A percentile compares a stretch with the other conserved stretches of the same genome.
These are phyloP conservation scores for Lachnum nothofagi DNA, from an alignment of 2,329 filamentous ascomycete species.

Conservation along the genomic window DNA sequence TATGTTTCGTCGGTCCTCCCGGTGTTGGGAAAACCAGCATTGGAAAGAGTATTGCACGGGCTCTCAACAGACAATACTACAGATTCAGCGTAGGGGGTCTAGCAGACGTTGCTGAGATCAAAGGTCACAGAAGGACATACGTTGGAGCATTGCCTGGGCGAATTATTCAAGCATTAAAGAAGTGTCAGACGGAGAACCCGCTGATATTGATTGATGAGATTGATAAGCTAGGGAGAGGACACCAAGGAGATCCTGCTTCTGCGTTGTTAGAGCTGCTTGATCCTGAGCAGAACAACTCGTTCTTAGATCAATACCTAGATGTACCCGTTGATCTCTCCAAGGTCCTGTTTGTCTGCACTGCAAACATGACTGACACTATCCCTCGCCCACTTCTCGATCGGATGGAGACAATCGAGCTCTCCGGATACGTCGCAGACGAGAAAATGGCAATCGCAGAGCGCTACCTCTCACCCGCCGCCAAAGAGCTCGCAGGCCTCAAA, in stretches of 20 bases:
- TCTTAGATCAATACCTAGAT: constrained; percentile 98
- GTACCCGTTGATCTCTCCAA: constrained; percentile 96
- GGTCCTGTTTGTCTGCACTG: constrained; percentile 96
- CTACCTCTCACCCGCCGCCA: constrained; percentile 90
- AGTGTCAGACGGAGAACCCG: constrained; percentile 97
- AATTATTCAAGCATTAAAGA: constrained; percentile 97
- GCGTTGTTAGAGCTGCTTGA: constrained; percentile 90
- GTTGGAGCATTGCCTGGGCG: constrained; percentile 92
- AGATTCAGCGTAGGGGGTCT: constrained; percentile 95
- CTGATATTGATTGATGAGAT: constrained; percentile 95
- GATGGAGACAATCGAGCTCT: constrained; percentile 96
- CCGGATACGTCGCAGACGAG: constrained; percentile 94
- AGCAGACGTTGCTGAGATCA: constrained; percentile 97
- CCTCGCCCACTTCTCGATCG: constrained; percentile 87
- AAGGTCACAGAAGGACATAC: constrained; percentile 92
- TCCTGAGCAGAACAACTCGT: constrained; percentile 94
- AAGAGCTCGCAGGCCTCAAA: constrained; percentile 85
- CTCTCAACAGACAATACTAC: constrained; percentile 94
- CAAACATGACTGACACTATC: constrained; percentile 98
- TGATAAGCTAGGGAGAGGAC: constrained; percentile 94
- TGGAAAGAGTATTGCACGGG: constrained; percentile 93
- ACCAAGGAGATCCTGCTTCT: constrained; percentile 93
- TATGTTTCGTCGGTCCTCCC: constrained; percentile 94
- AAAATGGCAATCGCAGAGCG: constrained; percentile 97
- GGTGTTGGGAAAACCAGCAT: constrained; percentile 99